Evolutionary conservation across 331 rosid genomes (phyloP).

Genomic region (Stylosanthes scabra): DNA sequence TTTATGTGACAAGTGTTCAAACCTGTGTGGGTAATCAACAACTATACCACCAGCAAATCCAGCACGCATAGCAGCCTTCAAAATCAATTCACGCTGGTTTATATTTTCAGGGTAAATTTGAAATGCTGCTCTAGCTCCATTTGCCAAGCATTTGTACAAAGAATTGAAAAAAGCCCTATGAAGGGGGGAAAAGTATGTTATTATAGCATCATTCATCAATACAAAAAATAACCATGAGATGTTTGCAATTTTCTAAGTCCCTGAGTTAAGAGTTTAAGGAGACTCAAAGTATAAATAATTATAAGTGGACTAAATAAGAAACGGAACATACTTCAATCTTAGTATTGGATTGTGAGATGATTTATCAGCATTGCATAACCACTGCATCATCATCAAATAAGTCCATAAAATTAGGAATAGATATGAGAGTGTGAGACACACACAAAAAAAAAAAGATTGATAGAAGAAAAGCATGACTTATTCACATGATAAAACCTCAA

Average conservation of each 20-base stretch:
- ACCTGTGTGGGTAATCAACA: slow-evolving; percentile 97
- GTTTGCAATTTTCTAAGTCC: neutral
- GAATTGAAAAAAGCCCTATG: slow-evolving; percentile 91
- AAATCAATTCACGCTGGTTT: slow-evolving; percentile 77
- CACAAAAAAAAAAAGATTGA: slow-evolving; percentile 3
- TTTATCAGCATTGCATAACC: slow-evolving; percentile 98
- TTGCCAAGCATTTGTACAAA: slow-evolving; percentile 74
- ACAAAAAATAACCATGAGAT: neutral
- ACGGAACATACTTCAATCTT: slow-evolving; percentile 81
- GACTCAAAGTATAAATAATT: neutral
- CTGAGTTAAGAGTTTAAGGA: slow-evolving; percentile 8
- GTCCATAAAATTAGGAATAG: slow-evolving; percentile 11
- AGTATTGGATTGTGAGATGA: slow-evolving; percentile 83
- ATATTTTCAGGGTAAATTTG: slow-evolving; percentile 86
- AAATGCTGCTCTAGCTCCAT: slow-evolving; percentile 92
- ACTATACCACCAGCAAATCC: slow-evolving; percentile 96
- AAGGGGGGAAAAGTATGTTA: slow-evolving; percentile 29
- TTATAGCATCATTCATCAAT: slow-evolving; percentile 1
- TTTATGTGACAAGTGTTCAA: slow-evolving; percentile 1
- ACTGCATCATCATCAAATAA: slow-evolving; percentile 60
- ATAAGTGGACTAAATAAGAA: slow-evolving; percentile 19
- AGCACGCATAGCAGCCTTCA: slow-evolving; percentile 85
- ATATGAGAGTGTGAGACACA: slow-evolving; percentile 27
- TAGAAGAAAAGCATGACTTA: neutral
- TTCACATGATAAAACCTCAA: neutral